phyloP scores from a whole-genome alignment of 108 stramenopile genomes.

The Cyclotella kingstonii region DNA sequence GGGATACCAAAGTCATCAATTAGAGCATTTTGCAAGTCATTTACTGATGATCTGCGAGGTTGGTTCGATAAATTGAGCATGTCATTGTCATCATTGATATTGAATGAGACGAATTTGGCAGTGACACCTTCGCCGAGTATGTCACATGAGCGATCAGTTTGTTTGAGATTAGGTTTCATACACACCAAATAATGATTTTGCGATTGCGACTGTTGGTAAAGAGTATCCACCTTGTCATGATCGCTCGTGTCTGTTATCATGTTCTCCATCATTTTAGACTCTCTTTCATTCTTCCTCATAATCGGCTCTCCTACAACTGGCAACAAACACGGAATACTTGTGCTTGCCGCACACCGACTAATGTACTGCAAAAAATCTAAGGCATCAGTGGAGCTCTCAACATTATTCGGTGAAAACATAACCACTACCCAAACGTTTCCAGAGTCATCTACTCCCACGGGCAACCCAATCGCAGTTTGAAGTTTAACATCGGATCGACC shows the following conservation, averaged over 20 bases:
- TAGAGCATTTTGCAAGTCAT: constrained; percentile 62
- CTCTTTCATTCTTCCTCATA: background rate
- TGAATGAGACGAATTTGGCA: constrained; percentile 75
- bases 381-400: constrained; percentile 77
- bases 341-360: constrained; percentile 70
- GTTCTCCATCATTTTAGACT: constrained; percentile 20
- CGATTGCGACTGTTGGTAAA: constrained; percentile 18
- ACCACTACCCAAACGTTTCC: constrained; percentile 92
- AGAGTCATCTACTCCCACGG: constrained; percentile 80
- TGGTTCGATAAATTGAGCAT: background rate
- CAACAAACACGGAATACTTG: constrained; percentile 73
- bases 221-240: background rate
- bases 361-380: constrained; percentile 84
- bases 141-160: constrained; percentile 34
- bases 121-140: constrained; percentile 68
- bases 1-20: constrained; percentile 85
- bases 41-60: constrained; percentile 23
- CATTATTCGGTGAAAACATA: constrained; percentile 89
- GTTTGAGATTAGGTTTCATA: constrained; percentile 21
- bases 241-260: background rate
- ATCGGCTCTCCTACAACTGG: constrained; percentile 63
- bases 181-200: constrained; percentile 34
- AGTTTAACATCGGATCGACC: constrained; percentile 92
- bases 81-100: constrained; percentile 48
- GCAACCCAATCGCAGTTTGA: constrained; percentile 97